A percentile compares a stretch with the other conserved stretches of the same genome.
Evolutionary conservation across 2,329 filamentous ascomycete species (phyloP).

Genomic region (Beauveria bassiana): DNA sequence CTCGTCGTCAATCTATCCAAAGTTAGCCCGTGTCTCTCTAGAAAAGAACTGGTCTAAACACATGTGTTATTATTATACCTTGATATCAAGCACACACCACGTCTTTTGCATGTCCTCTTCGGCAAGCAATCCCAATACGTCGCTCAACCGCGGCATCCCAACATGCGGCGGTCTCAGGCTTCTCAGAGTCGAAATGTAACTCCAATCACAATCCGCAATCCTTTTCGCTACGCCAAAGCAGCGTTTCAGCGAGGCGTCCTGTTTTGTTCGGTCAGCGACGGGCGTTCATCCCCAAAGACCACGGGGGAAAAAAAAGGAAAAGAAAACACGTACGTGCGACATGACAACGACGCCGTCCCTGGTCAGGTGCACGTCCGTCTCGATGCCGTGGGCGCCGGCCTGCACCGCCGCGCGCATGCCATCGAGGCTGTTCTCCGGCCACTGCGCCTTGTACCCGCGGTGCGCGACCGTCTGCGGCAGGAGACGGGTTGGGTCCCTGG

Average conservation of each 20-base stretch:
- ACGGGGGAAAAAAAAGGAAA: no score
- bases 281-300: not conserved
- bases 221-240: slow-evolving; percentile 71
- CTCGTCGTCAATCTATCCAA: slow-evolving; percentile 38
- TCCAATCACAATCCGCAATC: slow-evolving; percentile 71
- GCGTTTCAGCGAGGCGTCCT: slow-evolving; percentile 70
- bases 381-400: slow-evolving; percentile 70
- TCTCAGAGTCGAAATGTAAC: slow-evolving; percentile 58
- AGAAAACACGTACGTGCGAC: slow-evolving; percentile 54
- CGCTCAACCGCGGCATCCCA: slow-evolving; percentile 64
- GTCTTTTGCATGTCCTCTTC: slow-evolving; percentile 56
- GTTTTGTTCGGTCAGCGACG: not conserved
- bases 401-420: slow-evolving; percentile 68
- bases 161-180: slow-evolving; percentile 62
- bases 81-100: slow-evolving; percentile 85
- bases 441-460: slow-evolving; percentile 68
- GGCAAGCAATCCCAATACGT: slow-evolving; percentile 66
- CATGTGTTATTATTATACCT: slow-evolving; percentile 40
- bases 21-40: not conserved
- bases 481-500: slow-evolving; percentile 18
- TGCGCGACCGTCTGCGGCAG: slow-evolving; percentile 70
- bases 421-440: slow-evolving; percentile 79
- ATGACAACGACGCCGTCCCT: slow-evolving; percentile 79
- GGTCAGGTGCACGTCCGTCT: slow-evolving; percentile 81
- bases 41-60: not conserved